phyloP scores from a whole-genome alignment of 495 filamentous ascomycete species.

The Xylaria telfairii region DNA sequence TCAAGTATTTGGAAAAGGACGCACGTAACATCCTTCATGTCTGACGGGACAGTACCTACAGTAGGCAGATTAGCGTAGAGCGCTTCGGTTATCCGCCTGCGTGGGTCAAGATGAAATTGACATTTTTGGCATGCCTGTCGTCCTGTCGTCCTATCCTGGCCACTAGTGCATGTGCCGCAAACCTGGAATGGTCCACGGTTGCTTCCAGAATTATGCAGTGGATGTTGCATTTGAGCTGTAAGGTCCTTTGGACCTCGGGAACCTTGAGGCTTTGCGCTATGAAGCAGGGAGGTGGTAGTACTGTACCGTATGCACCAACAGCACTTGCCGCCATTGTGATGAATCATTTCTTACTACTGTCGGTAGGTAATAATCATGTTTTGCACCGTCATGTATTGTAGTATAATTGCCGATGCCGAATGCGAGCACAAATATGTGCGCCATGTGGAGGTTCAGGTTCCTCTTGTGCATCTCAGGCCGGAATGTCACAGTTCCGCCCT shows the following conservation, averaged over 20 bases:
- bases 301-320: too few species aligned
- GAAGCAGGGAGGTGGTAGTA: neutral
- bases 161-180: neutral
- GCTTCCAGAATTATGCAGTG: neutral
- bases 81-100: neutral
- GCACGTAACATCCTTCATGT: constrained; percentile 9
- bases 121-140: neutral
- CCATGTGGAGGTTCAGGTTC: constrained; percentile 3
- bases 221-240: neutral
- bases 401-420: neutral
- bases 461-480: constrained; percentile 13
- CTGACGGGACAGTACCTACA: too few species aligned
- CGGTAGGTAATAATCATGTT: neutral
- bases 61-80: too few species aligned
- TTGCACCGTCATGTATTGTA: neutral
- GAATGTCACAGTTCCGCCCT: constrained; percentile 24
- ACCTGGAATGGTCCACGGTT: too few species aligned
- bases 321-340: neutral
- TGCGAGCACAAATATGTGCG: constrained; percentile 6
- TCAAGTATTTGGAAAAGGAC: constrained; percentile 3
- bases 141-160: neutral
- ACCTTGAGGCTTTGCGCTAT: neutral
- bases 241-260: too few species aligned
- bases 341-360: constrained; percentile 11
- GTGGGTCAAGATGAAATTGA: neutral